phyloP scores from a whole-genome alignment of 2,329 filamentous ascomycete species.

The Cucurbitaria berberidis region DNA sequence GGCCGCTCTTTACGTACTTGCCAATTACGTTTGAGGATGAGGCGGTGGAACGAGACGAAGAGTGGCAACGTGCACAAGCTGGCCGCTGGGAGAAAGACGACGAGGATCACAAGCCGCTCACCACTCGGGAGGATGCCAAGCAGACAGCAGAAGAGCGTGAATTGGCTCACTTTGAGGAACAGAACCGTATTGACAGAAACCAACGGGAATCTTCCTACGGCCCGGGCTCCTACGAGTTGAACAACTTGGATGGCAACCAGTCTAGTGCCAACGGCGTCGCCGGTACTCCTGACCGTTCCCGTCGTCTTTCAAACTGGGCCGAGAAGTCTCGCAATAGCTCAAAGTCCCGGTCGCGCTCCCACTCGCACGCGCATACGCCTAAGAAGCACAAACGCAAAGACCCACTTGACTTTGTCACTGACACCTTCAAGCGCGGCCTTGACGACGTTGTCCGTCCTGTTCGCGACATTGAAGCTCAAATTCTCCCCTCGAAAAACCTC shows the following conservation, averaged over 20 bases:
- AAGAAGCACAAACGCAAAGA: slow-evolving; percentile 32
- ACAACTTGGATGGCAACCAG: slow-evolving; percentile 26
- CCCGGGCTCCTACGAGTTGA: slow-evolving; percentile 37
- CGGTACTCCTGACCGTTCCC: slow-evolving; percentile 23
- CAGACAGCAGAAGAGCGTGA: slow-evolving; percentile 40
- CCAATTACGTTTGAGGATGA: slow-evolving; percentile 97
- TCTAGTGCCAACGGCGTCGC: slow-evolving; percentile 12
- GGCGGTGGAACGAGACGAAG: slow-evolving; percentile 86
- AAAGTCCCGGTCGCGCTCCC: slow-evolving; percentile 35
- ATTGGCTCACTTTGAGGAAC: slow-evolving; percentile 41
- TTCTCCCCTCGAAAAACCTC: slow-evolving; percentile 74
- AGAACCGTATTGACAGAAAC: slow-evolving; percentile 16
- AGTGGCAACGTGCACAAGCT: slow-evolving; percentile 81
- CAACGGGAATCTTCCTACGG: slow-evolving; percentile 13
- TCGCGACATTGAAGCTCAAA: slow-evolving; percentile 51
- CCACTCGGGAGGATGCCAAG: slow-evolving; percentile 38
- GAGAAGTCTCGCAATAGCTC: slow-evolving; percentile 36
- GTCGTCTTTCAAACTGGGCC: slow-evolving; percentile 36
- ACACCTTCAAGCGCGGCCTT: slow-evolving; percentile 35
- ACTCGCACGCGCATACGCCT: slow-evolving; percentile 15
- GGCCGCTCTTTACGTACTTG: slow-evolving; percentile 83
- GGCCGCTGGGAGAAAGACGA: slow-evolving; percentile 67
- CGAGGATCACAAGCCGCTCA: slow-evolving; percentile 54
- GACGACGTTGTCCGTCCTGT: slow-evolving; percentile 40
- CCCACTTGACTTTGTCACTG: slow-evolving; percentile 36